phyloP scores from a whole-genome alignment of 225 moss, liverwort and hornwort genomes.

The Marchantia polymorpha region DNA sequence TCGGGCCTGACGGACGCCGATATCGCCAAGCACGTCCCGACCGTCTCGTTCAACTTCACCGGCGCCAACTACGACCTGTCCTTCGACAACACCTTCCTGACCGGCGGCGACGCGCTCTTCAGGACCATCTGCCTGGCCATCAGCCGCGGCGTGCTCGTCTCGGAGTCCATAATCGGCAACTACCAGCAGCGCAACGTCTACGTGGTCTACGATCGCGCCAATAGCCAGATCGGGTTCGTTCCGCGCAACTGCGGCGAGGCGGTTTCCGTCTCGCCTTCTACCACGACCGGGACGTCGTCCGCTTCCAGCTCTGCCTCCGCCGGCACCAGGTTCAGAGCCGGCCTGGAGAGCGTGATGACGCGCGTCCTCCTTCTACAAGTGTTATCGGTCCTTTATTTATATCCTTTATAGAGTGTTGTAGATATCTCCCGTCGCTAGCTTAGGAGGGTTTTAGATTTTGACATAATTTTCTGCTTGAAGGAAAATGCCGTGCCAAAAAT shows the following conservation, averaged over 20 bases:
- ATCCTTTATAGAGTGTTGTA: too few relatives aligned
- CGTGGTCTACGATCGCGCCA: conserved; percentile 28
- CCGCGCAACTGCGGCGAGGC: conserved; percentile 9
- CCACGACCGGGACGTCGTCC: too few relatives aligned
- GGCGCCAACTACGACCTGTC: conserved; percentile 11
- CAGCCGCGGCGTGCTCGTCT: neutral
- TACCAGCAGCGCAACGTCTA: conserved; percentile 33
- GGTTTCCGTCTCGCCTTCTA: neutral
- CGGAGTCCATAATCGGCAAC: conserved; percentile 26
- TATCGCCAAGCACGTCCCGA: neutral
- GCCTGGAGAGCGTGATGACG: too few relatives aligned
- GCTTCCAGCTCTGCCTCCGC: too few relatives aligned
- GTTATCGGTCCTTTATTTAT: too few relatives aligned
- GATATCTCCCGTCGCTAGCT: too few relatives aligned
- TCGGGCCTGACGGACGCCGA: neutral
- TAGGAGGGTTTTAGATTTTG: too few relatives aligned
- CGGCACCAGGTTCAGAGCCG: too few relatives aligned
- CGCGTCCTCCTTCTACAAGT: too few relatives aligned
- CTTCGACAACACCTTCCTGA: conserved; percentile 21
- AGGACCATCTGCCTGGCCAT: conserved; percentile 5
- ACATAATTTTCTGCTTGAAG: too few relatives aligned
- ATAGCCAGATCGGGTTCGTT: conserved; percentile 28
- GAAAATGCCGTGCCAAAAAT: too few relatives aligned
- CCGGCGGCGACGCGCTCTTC: neutral
- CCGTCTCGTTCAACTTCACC: conserved; percentile 21